A percentile compares a stretch with the other conserved stretches of the same genome.
Evolutionary conservation across 2,329 filamentous ascomycete species (phyloP).

Genomic region (Neofusicoccum cordaticola): DNA sequence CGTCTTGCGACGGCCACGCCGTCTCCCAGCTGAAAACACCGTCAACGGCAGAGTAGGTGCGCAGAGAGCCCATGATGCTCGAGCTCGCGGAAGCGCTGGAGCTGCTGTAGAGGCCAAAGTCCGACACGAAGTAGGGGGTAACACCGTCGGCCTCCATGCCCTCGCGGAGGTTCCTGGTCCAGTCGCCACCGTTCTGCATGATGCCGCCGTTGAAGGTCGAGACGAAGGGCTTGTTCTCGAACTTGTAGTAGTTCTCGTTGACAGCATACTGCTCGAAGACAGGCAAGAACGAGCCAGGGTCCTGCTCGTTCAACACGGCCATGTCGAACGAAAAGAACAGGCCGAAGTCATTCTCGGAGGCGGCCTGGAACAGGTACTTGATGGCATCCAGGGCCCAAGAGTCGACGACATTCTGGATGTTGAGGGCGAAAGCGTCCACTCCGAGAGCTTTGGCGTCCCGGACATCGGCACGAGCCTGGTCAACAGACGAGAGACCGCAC

Average conservation of each 20-base stretch:
- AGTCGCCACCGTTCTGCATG: constrained; percentile 18
- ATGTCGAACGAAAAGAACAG: constrained; percentile 40
- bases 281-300: constrained; percentile 27
- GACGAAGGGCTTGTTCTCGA: constrained; percentile 29
- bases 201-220: constrained; percentile 32
- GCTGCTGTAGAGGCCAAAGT: constrained; percentile 25
- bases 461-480: constrained; percentile 23
- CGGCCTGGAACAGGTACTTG: constrained; percentile 30
- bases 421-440: constrained; percentile 36
- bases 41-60: constrained; percentile 26
- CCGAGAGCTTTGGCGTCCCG: constrained; percentile 29
- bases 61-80: constrained; percentile 21
- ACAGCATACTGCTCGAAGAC: constrained; percentile 26
- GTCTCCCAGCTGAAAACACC: constrained; percentile 40
- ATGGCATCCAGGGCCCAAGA: constrained; percentile 30
- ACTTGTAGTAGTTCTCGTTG: constrained; percentile 28
- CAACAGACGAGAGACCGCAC: constrained; percentile 3
- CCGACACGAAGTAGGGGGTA: constrained; percentile 31
- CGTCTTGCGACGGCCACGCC: constrained; percentile 26
- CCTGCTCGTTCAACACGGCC: constrained; percentile 22
- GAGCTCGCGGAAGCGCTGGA: constrained; percentile 21
- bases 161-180: background rate
- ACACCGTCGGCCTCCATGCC: constrained; percentile 28
- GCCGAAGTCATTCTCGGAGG: constrained; percentile 28
- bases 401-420: constrained; percentile 25